phyloP scores from a whole-genome alignment of 345 rosid species.

The Salix caprea region DNA sequence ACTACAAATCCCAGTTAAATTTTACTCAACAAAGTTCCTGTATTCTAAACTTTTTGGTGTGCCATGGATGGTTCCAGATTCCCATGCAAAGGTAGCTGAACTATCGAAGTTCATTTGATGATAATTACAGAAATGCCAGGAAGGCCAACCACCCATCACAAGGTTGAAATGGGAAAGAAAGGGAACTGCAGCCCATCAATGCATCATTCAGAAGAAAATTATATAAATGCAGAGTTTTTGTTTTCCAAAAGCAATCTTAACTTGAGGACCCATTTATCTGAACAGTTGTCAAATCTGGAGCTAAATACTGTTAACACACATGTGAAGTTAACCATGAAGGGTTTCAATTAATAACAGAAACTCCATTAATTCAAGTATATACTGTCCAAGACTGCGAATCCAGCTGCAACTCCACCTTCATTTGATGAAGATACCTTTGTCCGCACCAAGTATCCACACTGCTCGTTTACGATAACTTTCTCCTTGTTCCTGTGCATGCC shows the following conservation, averaged over 20 bases:
- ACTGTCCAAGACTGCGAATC: constrained; percentile 91
- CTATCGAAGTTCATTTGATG: neutral
- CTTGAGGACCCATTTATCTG: neutral
- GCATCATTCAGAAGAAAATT: neutral
- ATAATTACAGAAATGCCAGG: neutral
- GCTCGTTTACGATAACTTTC: constrained; percentile 63
- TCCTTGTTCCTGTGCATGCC: constrained; percentile 70
- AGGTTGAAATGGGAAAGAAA: neutral
- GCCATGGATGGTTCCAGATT: neutral
- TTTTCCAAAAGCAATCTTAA: neutral
- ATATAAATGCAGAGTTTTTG: neutral
- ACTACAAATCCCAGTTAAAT: neutral
- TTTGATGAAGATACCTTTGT: constrained; percentile 80
- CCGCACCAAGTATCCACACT: constrained; percentile 82
- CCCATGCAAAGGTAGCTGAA: neutral
- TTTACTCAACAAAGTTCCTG: neutral
- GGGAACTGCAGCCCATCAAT: constrained; percentile 1
- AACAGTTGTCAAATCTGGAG: neutral
- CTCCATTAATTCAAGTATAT: constrained; percentile 59
- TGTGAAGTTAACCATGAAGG: neutral
- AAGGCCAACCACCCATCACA: neutral
- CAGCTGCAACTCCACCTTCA: constrained; percentile 98
- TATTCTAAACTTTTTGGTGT: neutral
- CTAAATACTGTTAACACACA: neutral
- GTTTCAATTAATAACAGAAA: neutral